Base-by-base conservation (phyloP, 1,139 yeast genomes). In the Candida sanyaensis region DNA sequence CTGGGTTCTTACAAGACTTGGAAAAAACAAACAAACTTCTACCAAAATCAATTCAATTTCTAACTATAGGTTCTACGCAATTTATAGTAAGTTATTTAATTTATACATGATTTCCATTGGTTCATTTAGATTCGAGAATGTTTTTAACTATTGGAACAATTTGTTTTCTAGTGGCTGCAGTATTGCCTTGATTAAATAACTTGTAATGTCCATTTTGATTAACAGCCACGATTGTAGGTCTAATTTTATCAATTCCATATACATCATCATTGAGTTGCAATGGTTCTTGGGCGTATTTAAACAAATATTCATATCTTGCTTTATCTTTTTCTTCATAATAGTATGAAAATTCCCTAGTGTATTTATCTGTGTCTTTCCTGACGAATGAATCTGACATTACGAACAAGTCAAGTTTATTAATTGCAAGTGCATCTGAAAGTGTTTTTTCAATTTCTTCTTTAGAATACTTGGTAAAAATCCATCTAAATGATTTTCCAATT, bases 141-240 rank as follows among this genome's bases (percentile, higher is more conserved):
- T 60, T 61, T 57, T 75, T 74, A 9, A 75, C 70, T 12, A 66
- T 66, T 2, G 96, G 96, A 7, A 88, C 96, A n/a, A 91, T 89
- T 62, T 88, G 95, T 61, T 91, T 91, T 56, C 97, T 77, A 30
- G 93, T 86, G 1, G 92, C 91, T 3, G 67, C 65, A 10, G 77
- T 62, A 51, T 86, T 82, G 7, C 56, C 55, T 62, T 89, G 96
- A 50, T 77, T 68, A 57, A 66, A 81, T 9, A 77, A 56, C 37
- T 55, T 57, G 45, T 75, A 59, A 27, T 50, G 49, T 26, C 53
- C 45, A 6, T 32, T 41, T 23, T 42, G 41, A 21, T 45, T 28
- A 26, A 58, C 47, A 39, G 55, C 52, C 23, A 55, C 46, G 11
- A 57, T 38, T 1, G 49, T 52, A 12, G 58, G 48, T 7, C 46